These are phyloP conservation scores for Xylariales sp. DNA, from an alignment of 2,329 filamentous ascomycete species.

Conservation along the genomic window DNA sequence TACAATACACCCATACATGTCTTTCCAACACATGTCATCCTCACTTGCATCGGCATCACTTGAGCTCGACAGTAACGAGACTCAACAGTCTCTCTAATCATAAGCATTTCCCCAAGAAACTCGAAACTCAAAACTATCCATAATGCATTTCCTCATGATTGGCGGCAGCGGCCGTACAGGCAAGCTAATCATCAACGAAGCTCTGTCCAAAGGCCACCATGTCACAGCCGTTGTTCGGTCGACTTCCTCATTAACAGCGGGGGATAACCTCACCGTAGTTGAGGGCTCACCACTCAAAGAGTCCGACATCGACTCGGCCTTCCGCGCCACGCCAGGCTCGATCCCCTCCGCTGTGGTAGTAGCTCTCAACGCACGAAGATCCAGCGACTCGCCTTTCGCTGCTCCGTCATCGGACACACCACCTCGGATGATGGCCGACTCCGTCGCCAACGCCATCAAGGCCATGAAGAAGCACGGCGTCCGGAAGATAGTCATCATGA, in stretches of 20 bases:
- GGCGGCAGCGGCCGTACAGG: conserved; percentile 45
- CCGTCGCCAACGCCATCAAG: conserved; percentile 30
- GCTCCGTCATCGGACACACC: conserved; percentile 32
- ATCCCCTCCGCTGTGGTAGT: conserved; percentile 37
- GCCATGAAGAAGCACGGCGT: conserved; percentile 32
- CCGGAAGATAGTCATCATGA: conserved; percentile 43
- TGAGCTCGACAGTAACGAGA: too few species aligned
- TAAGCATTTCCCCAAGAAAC: too few species aligned
- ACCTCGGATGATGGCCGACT: conserved; percentile 41
- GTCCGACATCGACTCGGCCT: conserved; percentile 31
- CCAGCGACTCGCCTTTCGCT: conserved; percentile 43
- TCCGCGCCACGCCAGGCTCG: conserved; percentile 19
- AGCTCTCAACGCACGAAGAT: conserved; percentile 43
- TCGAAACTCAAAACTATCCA: too few species aligned
- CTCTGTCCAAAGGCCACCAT: conserved; percentile 34
- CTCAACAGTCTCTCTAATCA: too few species aligned
- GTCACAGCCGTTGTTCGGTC: conserved; percentile 43
- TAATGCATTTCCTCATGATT: conserved; percentile 43
- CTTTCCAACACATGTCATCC: too few species aligned
- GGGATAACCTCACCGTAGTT: conserved; percentile 31
- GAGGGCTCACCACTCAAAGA: conserved; percentile 32
- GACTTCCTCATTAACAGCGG: conserved; percentile 25
- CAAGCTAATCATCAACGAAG: conserved; percentile 34
- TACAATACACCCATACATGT: too few species aligned
- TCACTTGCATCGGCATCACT: too few species aligned